Evolutionary conservation across 1,139 yeast genomes (phyloP).

Genomic region (Yamadazyma dendronema): DNA sequence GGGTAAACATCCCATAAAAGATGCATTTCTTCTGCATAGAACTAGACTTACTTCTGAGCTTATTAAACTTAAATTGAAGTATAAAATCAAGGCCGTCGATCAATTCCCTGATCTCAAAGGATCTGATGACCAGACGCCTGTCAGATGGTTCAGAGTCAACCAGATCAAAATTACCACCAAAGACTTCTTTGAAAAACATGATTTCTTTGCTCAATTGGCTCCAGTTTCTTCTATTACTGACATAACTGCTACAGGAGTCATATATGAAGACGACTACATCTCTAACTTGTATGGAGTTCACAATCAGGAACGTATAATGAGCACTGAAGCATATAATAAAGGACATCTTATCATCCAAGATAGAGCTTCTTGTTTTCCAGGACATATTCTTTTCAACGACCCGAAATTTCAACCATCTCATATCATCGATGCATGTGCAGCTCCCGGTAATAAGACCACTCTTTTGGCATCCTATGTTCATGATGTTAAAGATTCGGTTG

Average conservation of each 20-base stretch:
- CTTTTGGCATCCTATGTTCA: conserved; percentile 69
- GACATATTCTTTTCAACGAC: conserved; percentile 60
- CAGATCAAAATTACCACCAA: conserved; percentile 44
- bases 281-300: conserved; percentile 80
- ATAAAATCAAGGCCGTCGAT: conserved; percentile 45
- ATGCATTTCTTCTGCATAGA: conserved; percentile 72
- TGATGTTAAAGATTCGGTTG: conserved; percentile 26
- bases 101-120: conserved; percentile 35
- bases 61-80: conserved; percentile 70
- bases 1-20: conserved; percentile 86
- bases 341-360: conserved; percentile 92
- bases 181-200: conserved; percentile 39
- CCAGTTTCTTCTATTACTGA: conserved; percentile 48
- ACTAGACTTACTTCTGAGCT: conserved; percentile 81
- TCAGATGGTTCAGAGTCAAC: conserved; percentile 85
- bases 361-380: conserved; percentile 96
- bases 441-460: conserved; percentile 97
- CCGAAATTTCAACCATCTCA: conserved; percentile 51
- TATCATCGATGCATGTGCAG: conserved; percentile 92
- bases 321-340: conserved; percentile 60
- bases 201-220: conserved; percentile 44
- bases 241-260: conserved; percentile 48
- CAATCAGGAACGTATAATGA: conserved; percentile 66
- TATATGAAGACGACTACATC: conserved; percentile 69
- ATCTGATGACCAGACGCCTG: conserved; percentile 67